phyloP scores from a whole-genome alignment of 1,284 basidiomycete genomes.

The Leccinum proximum region DNA sequence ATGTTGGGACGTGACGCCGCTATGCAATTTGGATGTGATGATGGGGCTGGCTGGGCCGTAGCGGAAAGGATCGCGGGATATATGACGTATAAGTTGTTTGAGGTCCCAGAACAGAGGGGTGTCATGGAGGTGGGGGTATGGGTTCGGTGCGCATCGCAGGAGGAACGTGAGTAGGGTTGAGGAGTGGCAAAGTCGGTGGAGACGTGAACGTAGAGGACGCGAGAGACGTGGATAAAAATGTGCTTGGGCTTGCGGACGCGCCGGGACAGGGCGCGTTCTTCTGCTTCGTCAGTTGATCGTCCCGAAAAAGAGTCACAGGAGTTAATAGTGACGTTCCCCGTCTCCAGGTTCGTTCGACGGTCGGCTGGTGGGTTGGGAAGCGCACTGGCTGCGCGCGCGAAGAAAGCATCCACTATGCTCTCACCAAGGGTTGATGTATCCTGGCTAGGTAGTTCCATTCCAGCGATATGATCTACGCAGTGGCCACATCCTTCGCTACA shows the following conservation, averaged over 20 bases:
- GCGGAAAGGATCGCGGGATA: conserved; percentile 57
- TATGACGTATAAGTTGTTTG: conserved; percentile 83
- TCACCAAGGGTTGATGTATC: conserved; percentile 14
- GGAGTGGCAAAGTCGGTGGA: conserved; percentile 17
- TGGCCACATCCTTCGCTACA: conserved; percentile 60
- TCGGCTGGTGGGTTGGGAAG: conserved; percentile 51
- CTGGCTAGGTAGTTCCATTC: conserved; percentile 39
- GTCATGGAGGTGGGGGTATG: conserved; percentile 58
- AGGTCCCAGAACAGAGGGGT: conserved; percentile 36
- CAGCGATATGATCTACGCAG: conserved; percentile 53
- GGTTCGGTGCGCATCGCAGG: conserved; percentile 37
- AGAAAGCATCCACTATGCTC: conserved; percentile 56
- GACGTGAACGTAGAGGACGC: conserved; percentile 18
- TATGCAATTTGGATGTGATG: conserved; percentile 74
- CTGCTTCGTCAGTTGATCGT: conserved; percentile 21
- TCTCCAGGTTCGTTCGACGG: conserved; percentile 43
- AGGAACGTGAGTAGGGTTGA: conserved; percentile 17
- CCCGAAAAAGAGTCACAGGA: conserved; percentile 32
- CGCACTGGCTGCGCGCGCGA: conserved; percentile 52
- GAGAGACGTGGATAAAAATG: conserved; percentile 18
- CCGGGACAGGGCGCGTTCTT: conserved; percentile 24
- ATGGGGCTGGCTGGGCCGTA: conserved; percentile 60
- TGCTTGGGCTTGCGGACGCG: conserved; percentile 3
- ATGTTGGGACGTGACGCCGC: conserved; percentile 76
- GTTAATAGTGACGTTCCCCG: conserved; percentile 43